phyloP scores from a whole-genome alignment of 352 stramenopile species.

The Phytopythium litorale region DNA sequence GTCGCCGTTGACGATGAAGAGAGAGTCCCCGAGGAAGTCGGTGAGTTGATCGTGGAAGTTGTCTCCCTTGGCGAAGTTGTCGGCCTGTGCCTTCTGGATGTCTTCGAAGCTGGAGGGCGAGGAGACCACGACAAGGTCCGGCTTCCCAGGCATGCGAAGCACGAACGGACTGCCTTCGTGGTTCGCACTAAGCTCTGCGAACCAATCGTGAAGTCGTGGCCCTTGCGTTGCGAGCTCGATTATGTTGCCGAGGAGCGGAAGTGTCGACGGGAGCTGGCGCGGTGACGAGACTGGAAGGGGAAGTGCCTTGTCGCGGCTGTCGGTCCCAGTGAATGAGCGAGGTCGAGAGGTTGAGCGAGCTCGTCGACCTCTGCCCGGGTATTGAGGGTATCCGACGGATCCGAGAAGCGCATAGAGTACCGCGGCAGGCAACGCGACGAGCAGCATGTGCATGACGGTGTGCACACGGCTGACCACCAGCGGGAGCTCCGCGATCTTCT shows the following conservation, averaged over 20 bases:
- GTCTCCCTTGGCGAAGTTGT: conserved; percentile 57
- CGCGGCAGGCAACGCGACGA: background rate
- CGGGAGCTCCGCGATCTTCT: background rate
- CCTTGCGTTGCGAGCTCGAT: conserved; percentile 18
- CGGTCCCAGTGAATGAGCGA: background rate
- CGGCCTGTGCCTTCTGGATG: conserved; percentile 43
- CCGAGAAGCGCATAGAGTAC: background rate
- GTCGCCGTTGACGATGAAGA: conserved; percentile 51
- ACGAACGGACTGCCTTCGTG: conserved; percentile 7
- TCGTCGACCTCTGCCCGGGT: background rate
- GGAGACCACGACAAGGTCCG: conserved; percentile 13
- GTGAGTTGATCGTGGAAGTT: conserved; percentile 24
- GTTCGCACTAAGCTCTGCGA: conserved; percentile 13
- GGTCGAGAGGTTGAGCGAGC: background rate
- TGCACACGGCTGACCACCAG: background rate
- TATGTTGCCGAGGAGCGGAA: conserved; percentile 15
- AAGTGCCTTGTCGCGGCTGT: background rate
- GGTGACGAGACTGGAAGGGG: background rate
- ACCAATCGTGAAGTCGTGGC: conserved; percentile 30
- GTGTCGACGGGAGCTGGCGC: background rate
- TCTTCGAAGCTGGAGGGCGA: conserved; percentile 29
- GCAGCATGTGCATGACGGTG: background rate
- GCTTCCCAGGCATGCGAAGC: conserved; percentile 12
- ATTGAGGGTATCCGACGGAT: background rate
- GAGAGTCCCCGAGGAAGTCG: conserved; percentile 50